Conservation (phyloP, 2,329 filamentous ascomycete species). For the Magnaporthiopsis rhizophila region DNA sequence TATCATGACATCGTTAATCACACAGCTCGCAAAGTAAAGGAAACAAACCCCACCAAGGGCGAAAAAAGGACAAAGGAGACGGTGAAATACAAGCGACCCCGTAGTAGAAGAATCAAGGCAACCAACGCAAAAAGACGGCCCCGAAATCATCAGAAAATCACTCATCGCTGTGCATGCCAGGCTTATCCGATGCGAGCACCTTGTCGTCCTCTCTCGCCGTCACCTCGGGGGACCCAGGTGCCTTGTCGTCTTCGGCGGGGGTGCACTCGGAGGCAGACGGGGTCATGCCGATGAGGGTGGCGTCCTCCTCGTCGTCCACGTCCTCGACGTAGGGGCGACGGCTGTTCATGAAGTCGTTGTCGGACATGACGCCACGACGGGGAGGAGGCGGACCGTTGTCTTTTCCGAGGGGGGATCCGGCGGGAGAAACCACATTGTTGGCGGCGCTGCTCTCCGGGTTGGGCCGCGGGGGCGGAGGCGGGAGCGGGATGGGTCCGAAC, state of each 20-base stretch:
- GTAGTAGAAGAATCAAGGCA: background rate
- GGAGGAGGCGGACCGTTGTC: background rate
- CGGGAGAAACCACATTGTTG: no score
- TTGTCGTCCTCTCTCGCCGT: constrained; percentile 6
- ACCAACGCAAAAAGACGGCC: background rate
- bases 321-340: background rate
- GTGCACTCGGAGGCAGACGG: no score
- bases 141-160: background rate
- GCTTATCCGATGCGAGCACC: constrained; percentile 5
- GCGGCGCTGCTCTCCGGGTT: background rate
- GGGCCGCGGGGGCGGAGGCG: background rate
- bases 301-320: background rate
- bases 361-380: background rate
- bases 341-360: background rate
- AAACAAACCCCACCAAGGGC: background rate
- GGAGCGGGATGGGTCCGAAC: constrained; percentile 3
- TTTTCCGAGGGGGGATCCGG: no score
- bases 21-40: background rate
- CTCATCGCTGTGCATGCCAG: background rate
- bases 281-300: background rate
- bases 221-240: background rate
- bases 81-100: background rate
- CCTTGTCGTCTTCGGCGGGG: background rate
- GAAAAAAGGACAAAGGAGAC: background rate
- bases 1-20: background rate